Percentiles rank a stretch among this genome's conserved stretches.
phyloP scores from a whole-genome alignment of 306 rosid genomes.

The Lathyrus oleraceus region DNA sequence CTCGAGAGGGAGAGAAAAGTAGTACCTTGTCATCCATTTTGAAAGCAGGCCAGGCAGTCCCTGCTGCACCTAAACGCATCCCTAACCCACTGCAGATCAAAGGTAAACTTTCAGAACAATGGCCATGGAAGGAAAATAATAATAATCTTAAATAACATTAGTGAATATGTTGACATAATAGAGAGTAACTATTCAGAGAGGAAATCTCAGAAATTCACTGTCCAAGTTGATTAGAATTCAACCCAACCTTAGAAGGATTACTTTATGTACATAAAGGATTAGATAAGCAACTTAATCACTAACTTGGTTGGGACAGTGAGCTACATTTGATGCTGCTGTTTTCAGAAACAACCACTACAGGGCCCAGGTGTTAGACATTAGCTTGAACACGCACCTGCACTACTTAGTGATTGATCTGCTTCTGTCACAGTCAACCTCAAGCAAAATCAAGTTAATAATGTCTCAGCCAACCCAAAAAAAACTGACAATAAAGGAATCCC shows the following conservation, averaged over 20 bases:
- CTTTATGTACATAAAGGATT: background rate
- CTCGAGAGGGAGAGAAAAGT: background rate
- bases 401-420: background rate
- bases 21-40: conserved; percentile 93
- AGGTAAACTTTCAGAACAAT: conserved; percentile 40
- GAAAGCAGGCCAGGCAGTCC: conserved; percentile 74
- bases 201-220: conserved; percentile 2
- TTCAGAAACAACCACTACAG: background rate
- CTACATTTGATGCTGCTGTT: background rate
- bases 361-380: background rate
- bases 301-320: background rate
- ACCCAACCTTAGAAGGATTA: conserved; percentile 12
- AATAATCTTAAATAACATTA: background rate
- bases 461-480: background rate
- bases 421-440: background rate
- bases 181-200: background rate
- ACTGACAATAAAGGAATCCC: background rate
- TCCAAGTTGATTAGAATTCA: background rate
- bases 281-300: background rate
- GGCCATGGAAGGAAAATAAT: background rate
- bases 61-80: conserved; percentile 91
- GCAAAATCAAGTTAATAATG: background rate
- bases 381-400: too few species aligned
- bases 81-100: conserved; percentile 73
- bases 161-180: conserved; percentile 1